Evolutionary conservation across 371 early-diverging fungal species (phyloP), one percentile per base, ranked within the genome.

Genomic region (Vairimorpha ceranae): DNA sequence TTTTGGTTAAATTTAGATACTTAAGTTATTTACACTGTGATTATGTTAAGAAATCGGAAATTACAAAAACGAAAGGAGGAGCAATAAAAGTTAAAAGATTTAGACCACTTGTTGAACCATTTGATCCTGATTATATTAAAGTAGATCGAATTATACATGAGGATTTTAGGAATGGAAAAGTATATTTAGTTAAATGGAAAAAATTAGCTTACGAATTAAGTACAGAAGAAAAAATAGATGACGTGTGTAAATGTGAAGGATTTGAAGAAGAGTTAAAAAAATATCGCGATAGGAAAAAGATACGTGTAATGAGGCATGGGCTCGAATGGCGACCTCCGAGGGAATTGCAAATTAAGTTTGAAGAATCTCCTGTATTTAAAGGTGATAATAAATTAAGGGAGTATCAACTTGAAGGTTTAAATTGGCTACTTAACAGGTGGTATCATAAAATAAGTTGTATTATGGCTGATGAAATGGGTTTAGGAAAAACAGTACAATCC

Each of bases 361-460:
- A 69, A 25, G 71, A 76, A 64, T 61, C 63, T 36, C 74, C 74
- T 19, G 67, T 27, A n/a, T 80, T 73, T 60, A 77, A 77, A 65
- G 67, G 66, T 41, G 52, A 43, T 4, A 79, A 79, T 61, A 67
- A 25, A 73, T 87, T 98, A 30, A 87, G 97, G 46, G 93, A 92
- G 70, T 98, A 96, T 81, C 99, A 98, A 83, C 82, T 95, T 35
- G 89, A 90, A 30, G 95, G 96, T 65, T 86, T 97, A 21, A 94
- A 95, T 82, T 98, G 99, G 99, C 91, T 95, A 89, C 90, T 94
- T n/a, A 90, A 91, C 77, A 85, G 93, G 30, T 97, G 97, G 97
- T 90, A 91, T 74, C 86, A 86, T 63, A 89, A 93, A 83, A 87
- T 90, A 81, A 94, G 94, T 79, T 95, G 99, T 41, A 97, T 98